Evolutionary conservation across 805 yeast genomes (phyloP).

Genomic region (Torulaspora indica): DNA sequence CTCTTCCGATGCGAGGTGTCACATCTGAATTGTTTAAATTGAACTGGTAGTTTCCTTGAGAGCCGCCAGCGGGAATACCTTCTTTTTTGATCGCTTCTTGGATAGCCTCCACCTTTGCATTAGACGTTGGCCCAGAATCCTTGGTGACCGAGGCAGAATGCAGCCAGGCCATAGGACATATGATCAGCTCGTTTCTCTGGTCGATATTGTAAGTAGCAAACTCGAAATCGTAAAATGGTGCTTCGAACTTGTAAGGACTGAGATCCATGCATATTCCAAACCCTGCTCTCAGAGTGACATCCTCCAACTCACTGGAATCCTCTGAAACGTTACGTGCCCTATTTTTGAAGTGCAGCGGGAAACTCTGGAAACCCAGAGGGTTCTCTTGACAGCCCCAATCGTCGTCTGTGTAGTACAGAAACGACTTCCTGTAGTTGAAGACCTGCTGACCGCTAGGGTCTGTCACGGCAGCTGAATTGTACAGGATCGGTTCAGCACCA

Average conservation of each 20-base stretch:
- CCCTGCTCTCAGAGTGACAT: constrained; percentile 41
- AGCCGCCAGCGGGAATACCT: constrained; percentile 24
- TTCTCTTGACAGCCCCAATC: constrained; percentile 74
- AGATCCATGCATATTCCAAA: constrained; percentile 94
- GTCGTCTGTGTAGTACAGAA: constrained; percentile 73
- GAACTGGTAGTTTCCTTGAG: constrained; percentile 25
- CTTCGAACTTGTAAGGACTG: constrained; percentile 77
- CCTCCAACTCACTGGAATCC: constrained; percentile 17
- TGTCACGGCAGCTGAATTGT: constrained; percentile 68
- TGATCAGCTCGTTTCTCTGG: constrained; percentile 49
- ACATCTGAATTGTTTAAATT: constrained; percentile 19
- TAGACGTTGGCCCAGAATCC: constrained; percentile 16
- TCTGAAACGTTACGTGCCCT: constrained; percentile 14
- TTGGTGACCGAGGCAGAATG: constrained; percentile 42
- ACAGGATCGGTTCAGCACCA: constrained; percentile 35
- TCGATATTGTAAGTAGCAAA: constrained; percentile 52
- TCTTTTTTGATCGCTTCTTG: constrained; percentile 12
- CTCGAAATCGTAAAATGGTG: constrained; percentile 73
- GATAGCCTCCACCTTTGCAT: constrained; percentile 11
- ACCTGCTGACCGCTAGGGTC: constrained; percentile 54
- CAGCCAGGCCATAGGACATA: constrained; percentile 89
- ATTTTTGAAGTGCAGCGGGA: constrained; percentile 39
- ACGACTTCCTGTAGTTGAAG: constrained; percentile 69
- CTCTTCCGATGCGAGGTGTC: constrained; percentile 10
- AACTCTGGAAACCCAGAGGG: constrained; percentile 52